phyloP scores from a whole-genome alignment of 257 asterid genomes.

The Solanum dulcamara region DNA sequence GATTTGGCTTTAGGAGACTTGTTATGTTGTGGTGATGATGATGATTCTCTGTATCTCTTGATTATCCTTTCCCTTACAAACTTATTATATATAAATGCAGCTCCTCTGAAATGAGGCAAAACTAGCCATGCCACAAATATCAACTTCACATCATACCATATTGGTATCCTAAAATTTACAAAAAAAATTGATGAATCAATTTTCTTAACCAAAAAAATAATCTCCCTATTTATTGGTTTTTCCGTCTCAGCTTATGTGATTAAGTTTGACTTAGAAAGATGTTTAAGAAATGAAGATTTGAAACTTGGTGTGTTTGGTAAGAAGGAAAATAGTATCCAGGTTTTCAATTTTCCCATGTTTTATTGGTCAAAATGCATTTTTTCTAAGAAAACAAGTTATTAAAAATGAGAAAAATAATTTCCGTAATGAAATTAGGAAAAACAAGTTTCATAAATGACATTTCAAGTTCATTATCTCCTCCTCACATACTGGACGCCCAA shows the following conservation, averaged over 20 bases:
- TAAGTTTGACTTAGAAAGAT: neutral
- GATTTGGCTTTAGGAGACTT: constrained; percentile 19
- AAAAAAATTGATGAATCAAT: neutral
- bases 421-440: neutral
- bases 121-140: constrained; percentile 70
- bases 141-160: constrained; percentile 78
- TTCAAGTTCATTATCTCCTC: neutral
- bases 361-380: neutral
- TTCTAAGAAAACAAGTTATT: neutral
- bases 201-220: neutral
- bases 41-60: constrained; percentile 31
- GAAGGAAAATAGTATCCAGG: neutral
- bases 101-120: constrained; percentile 71
- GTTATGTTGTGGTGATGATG: neutral
- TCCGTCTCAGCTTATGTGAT: neutral
- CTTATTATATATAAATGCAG: constrained; percentile 67
- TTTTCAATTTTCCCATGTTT: neutral
- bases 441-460: neutral
- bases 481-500: neutral
- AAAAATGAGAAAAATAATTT: neutral
- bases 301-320: neutral
- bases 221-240: no score
- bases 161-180: constrained; percentile 39
- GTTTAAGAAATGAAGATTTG: neutral
- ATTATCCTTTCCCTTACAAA: constrained; percentile 54